Percentiles rank a stretch among this genome's conserved stretches.
phyloP scores from a whole-genome alignment of 2,329 filamentous ascomycete genomes.

The Pseudogymnoascus sp. region DNA sequence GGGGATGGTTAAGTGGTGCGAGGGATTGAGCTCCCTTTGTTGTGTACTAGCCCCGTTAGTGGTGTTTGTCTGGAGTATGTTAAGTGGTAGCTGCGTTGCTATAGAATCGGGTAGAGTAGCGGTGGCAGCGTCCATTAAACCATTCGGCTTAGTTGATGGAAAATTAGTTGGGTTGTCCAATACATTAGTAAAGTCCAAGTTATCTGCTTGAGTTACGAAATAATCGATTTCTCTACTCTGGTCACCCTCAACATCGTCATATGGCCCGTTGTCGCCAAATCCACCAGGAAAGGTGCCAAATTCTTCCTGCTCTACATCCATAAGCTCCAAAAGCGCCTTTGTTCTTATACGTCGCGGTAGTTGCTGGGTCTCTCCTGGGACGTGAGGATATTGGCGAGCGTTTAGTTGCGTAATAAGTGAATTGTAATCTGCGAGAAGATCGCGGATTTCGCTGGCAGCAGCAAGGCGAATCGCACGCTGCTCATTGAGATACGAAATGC shows the following conservation, averaged over 20 bases:
- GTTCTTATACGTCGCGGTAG: conserved; percentile 12
- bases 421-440: conserved; percentile 18
- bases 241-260: conserved; percentile 13
- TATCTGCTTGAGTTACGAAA: not conserved
- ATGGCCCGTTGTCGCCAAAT: conserved; percentile 19
- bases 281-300: conserved; percentile 20
- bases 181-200: not conserved
- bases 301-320: conserved; percentile 16
- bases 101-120: not conserved
- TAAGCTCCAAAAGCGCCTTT: conserved; percentile 6
- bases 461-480: conserved; percentile 15
- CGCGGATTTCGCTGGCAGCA: conserved; percentile 14
- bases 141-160: not conserved
- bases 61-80: not conserved
- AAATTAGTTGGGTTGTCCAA: not conserved
- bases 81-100: not conserved
- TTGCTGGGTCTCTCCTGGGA: not conserved
- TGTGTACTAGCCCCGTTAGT: not conserved
- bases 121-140: not conserved
- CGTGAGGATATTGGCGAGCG: not conserved
- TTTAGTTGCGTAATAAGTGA: conserved; percentile 16
- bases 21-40: not conserved
- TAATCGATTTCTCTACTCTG: not conserved
- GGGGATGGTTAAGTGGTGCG: not conserved
- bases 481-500: conserved; percentile 17